Conservation (phyloP, 345 rosid species). For the Psidium guajava region DNA sequence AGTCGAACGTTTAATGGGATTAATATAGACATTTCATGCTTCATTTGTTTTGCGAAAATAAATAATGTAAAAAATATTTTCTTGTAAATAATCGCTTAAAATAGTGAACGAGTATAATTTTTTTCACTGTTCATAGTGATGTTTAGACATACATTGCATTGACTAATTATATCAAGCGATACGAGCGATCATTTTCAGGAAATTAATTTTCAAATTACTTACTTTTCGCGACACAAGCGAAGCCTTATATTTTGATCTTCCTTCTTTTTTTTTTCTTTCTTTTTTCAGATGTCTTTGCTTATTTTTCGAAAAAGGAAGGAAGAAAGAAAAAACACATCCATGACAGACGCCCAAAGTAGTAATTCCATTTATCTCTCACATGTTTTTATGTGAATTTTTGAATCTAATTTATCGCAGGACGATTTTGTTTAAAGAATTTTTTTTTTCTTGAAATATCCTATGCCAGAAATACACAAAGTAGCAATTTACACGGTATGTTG, state of each 20-base stretch:
- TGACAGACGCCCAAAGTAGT: background rate
- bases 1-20: background rate
- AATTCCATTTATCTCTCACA: background rate
- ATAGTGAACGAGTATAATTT: fast-evolving
- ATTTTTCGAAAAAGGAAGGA: background rate
- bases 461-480: background rate
- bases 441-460: background rate
- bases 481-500: background rate
- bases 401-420: background rate
- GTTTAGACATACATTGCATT: background rate
- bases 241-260: background rate
- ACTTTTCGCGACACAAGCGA: background rate
- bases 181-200: background rate
- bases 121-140: fast-evolving
- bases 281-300: background rate
- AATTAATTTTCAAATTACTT: background rate
- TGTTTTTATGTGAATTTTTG: background rate
- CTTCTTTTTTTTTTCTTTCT: background rate
- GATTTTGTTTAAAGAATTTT: too few species aligned
- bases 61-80: background rate
- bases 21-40: background rate
- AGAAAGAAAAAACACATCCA: background rate
- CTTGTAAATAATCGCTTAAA: background rate
- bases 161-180: fast-evolving
- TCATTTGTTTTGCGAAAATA: fast-evolving